Evolutionary conservation across 2,329 filamentous ascomycete genomes (phyloP).

Genomic region (Hymenoscyphus fructigenus): DNA sequence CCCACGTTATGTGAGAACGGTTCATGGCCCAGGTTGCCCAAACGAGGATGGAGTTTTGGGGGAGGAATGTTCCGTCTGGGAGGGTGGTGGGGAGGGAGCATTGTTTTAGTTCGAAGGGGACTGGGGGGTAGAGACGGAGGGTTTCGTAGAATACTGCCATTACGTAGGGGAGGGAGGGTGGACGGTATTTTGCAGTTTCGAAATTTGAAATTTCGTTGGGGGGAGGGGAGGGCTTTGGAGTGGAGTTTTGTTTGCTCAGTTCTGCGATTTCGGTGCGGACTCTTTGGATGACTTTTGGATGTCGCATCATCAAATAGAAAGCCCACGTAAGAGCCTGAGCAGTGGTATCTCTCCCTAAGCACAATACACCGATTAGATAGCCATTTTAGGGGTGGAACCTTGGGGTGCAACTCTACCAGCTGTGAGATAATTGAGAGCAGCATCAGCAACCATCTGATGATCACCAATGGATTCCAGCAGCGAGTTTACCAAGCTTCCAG

Average conservation of each 20-base stretch:
- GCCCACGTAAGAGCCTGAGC: conserved; percentile 66
- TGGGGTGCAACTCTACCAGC: conserved; percentile 42
- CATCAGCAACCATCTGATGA: conserved; percentile 58
- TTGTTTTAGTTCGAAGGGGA: conserved; percentile 67
- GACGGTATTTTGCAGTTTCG: conserved; percentile 26
- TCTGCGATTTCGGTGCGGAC: conserved; percentile 45
- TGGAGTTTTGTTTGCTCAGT: background rate
- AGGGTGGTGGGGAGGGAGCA: conserved; percentile 51
- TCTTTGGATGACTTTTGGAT: conserved; percentile 43
- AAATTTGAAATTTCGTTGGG: conserved; percentile 13
- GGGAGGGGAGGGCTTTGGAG: conserved; percentile 19
- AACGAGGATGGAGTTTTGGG: conserved; percentile 52
- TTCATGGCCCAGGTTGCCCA: conserved; percentile 68
- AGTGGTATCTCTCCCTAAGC: conserved; percentile 57
- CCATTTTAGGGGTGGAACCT: too few species aligned
- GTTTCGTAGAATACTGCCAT: conserved; percentile 62
- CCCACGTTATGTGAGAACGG: conserved; percentile 56
- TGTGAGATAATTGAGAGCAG: conserved; percentile 65
- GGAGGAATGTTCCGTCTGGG: conserved; percentile 60
- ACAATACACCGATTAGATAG: background rate
- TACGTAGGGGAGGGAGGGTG: conserved; percentile 51
- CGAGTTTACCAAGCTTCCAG: conserved; percentile 59
- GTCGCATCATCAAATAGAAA: conserved; percentile 57
- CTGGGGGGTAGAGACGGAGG: conserved; percentile 60
- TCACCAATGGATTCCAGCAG: conserved; percentile 57